These are phyloP conservation scores for Pseudogymnoascus sp. DNA, from an alignment of 2,329 filamentous ascomycete species.

Conservation along the genomic window DNA sequence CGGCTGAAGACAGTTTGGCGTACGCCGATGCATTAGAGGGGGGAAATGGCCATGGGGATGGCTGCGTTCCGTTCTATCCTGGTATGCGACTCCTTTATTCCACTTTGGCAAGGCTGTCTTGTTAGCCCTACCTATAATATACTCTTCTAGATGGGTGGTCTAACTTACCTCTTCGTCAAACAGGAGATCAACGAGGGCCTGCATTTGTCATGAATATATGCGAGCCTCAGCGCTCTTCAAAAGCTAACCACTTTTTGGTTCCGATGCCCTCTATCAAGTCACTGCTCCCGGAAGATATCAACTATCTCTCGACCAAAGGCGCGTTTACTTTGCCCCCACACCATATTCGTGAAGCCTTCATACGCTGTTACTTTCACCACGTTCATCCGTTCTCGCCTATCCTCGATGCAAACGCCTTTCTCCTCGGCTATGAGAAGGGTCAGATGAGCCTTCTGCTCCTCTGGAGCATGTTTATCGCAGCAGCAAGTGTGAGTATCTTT, in stretches of 20 bases:
- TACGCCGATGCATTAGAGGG: background rate
- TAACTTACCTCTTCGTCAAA: background rate
- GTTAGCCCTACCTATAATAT: background rate
- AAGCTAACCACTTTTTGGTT: background rate
- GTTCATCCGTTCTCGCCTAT: conserved; percentile 33
- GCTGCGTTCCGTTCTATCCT: background rate
- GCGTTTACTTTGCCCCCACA: conserved; percentile 28
- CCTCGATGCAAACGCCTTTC: conserved; percentile 27
- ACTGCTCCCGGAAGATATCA: conserved; percentile 19
- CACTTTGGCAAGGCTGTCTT: background rate
- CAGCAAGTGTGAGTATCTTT: conserved; percentile 26
- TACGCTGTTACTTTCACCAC: conserved; percentile 31
- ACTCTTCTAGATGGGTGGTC: background rate
- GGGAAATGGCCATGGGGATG: background rate
- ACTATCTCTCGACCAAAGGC: conserved; percentile 29
- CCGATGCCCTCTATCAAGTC: background rate
- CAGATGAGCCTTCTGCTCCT: conserved; percentile 31
- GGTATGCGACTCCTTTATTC: background rate
- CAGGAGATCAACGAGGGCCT: background rate
- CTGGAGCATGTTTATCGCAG: conserved; percentile 30
- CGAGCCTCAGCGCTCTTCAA: background rate
- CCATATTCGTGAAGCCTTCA: conserved; percentile 26
- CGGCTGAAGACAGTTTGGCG: background rate
- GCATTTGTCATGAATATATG: background rate
- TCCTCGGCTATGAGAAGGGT: conserved; percentile 24